Percentiles rank a stretch among this genome's conserved stretches.
Conservation (phyloP, 2,329 filamentous ascomycete species). For the Ceratocystis papillata region DNA sequence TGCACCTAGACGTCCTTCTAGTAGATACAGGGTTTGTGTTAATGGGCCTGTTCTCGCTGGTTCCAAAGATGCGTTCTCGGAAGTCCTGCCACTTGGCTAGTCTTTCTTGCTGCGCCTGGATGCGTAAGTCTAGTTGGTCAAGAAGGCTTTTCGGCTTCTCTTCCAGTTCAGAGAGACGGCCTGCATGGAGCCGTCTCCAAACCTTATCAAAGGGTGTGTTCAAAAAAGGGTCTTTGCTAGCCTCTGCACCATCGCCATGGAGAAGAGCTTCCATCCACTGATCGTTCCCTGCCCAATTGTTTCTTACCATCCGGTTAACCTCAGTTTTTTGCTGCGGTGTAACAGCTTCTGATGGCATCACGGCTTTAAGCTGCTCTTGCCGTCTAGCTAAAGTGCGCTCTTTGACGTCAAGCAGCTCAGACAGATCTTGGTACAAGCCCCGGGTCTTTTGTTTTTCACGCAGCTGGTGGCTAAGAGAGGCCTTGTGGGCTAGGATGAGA, state of each 20-base stretch:
- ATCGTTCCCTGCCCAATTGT: conserved; percentile 69
- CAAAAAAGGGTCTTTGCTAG: conserved; percentile 52
- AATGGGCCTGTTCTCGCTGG: conserved; percentile 27
- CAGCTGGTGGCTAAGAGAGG: conserved; percentile 50
- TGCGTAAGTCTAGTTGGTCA: conserved; percentile 58
- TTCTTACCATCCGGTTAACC: conserved; percentile 50
- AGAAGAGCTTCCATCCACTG: conserved; percentile 63
- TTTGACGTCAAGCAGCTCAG: conserved; percentile 53
- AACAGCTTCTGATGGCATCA: conserved; percentile 30
- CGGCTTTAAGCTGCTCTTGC: conserved; percentile 37
- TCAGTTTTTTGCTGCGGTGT: conserved; percentile 38
- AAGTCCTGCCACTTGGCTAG: conserved; percentile 67
- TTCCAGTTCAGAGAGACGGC: conserved; percentile 47
- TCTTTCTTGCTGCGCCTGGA: conserved; percentile 55
- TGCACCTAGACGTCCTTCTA: conserved; percentile 30
- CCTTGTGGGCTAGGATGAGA: conserved; percentile 63
- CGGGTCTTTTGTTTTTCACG: conserved; percentile 49
- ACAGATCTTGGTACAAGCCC: conserved; percentile 51
- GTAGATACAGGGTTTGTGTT: conserved; percentile 27
- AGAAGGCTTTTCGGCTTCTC: conserved; percentile 45
- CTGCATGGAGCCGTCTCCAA: conserved; percentile 56
- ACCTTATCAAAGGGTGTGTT: conserved; percentile 57
- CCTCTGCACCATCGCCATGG: conserved; percentile 47
- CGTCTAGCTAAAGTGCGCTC: conserved; percentile 46
- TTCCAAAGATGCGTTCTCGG: conserved; percentile 39